Conservation (phyloP, 129 eudicot species). For the Chrysanthemum lavandulifolium region DNA sequence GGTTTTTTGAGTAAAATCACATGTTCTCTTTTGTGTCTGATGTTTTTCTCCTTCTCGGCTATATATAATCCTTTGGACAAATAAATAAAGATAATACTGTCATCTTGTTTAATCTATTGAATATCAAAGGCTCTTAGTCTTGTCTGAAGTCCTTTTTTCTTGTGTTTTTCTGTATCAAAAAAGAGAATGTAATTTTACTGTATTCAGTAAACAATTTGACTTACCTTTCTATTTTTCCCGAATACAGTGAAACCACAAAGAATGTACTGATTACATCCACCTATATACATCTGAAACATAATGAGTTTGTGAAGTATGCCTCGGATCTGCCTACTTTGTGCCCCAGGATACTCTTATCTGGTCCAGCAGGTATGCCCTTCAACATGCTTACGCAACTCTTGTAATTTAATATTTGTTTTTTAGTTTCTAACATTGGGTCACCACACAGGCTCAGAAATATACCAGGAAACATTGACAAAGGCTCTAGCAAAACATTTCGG, state of each 20-base stretch:
- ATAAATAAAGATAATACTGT: too few species aligned
- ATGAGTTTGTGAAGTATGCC: conserved; percentile 60
- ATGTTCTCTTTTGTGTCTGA: too few species aligned
- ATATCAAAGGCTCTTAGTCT: too few species aligned
- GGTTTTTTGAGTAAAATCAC: too few species aligned
- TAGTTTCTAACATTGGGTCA: neutral
- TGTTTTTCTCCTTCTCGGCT: too few species aligned
- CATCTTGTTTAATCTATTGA: too few species aligned
- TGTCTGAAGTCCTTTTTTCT: neutral
- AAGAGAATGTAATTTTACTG: too few species aligned
- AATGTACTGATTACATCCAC: conserved; percentile 85
- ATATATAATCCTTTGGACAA: too few species aligned
- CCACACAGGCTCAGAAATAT: conserved; percentile 81
- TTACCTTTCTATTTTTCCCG: conserved; percentile 14
- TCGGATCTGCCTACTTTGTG: conserved; percentile 73
- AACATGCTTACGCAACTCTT: neutral
- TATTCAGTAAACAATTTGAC: neutral
- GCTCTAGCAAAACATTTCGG: conserved; percentile 87
- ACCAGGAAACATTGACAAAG: conserved; percentile 77
- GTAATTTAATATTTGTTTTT: neutral
- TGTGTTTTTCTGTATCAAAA: conserved; percentile 9
- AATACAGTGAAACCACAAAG: conserved; percentile 80
- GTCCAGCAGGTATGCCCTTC: conserved; percentile 75
- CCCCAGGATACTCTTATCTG: conserved; percentile 83
- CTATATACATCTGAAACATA: conserved; percentile 70